phyloP scores from a whole-genome alignment of 257 asterid genomes.

The Linderniella brevidens region DNA sequence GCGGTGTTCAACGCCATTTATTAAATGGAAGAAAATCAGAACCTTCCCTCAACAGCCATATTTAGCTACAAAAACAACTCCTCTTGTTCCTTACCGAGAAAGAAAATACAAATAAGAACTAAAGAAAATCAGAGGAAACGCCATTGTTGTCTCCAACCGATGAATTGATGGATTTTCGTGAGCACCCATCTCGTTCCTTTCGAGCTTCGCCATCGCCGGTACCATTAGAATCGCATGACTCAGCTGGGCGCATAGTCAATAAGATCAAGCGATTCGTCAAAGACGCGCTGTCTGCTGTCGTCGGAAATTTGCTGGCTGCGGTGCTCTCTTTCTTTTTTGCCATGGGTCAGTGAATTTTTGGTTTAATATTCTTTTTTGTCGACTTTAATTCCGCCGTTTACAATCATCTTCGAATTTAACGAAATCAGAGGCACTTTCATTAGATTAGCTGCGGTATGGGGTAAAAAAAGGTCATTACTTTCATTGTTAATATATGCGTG shows the following conservation, averaged over 20 bases:
- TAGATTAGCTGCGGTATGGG: too few relatives aligned
- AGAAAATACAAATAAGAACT: too few relatives aligned
- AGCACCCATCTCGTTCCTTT: conserved; percentile 49
- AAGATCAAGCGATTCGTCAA: conserved; percentile 51
- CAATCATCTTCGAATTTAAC: neutral
- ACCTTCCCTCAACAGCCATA: too few relatives aligned
- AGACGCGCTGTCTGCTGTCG: conserved; percentile 52
- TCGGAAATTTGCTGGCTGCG: conserved; percentile 79
- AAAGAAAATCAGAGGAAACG: too few relatives aligned
- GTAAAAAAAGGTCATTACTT: too few relatives aligned
- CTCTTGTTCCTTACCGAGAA: too few relatives aligned
- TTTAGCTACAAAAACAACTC: too few relatives aligned
- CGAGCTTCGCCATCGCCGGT: conserved; percentile 20
- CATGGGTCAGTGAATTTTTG: conserved; percentile 27
- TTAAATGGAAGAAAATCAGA: too few relatives aligned
- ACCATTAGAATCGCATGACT: conserved; percentile 17
- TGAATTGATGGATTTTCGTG: conserved; percentile 61
- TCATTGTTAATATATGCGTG: too few relatives aligned
- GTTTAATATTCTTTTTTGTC: neutral
- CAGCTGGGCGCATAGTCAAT: conserved; percentile 25
- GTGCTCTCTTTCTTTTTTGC: conserved; percentile 88
- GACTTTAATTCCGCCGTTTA: neutral
- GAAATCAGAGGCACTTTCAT: too few relatives aligned
- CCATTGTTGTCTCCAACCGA: neutral
- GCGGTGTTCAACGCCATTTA: too few relatives aligned